phyloP scores from a whole-genome alignment of 306 rosid species.

The Gastrolobium bilobum region DNA sequence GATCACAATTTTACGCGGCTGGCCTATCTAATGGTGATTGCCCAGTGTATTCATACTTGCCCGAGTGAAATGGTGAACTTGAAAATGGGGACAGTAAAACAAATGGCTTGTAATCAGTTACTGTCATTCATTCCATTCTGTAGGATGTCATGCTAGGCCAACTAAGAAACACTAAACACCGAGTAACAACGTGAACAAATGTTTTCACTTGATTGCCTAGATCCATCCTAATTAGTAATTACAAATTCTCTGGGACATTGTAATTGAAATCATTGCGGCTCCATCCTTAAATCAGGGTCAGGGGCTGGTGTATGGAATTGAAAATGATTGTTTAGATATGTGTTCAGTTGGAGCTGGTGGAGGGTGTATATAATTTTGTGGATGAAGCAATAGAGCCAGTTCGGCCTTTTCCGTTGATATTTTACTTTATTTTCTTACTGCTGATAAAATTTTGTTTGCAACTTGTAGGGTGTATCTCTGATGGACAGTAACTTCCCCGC shows the following conservation, averaged over 20 bases:
- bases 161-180: slow-evolving; percentile 31
- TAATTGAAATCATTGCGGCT: slow-evolving; percentile 7
- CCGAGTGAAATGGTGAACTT: slow-evolving; percentile 28
- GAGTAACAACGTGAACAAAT: slow-evolving; percentile 22
- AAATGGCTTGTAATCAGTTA: slow-evolving; percentile 8
- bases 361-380: slow-evolving; percentile 13
- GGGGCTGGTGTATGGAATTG: slow-evolving; percentile 11
- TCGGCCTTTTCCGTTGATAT: slow-evolving; percentile 31
- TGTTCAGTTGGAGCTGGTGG: slow-evolving; percentile 19
- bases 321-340: slow-evolving; percentile 6
- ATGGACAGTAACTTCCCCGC: slow-evolving; percentile 68
- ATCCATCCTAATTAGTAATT: slow-evolving; percentile 9
- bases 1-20: slow-evolving; percentile 1
- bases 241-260: slow-evolving; percentile 13
- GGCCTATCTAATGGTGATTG: slow-evolving; percentile 27
- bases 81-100: slow-evolving; percentile 23
- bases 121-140: slow-evolving; percentile 22
- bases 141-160: slow-evolving; percentile 29
- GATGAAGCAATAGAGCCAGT: slow-evolving; percentile 1
- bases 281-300: neutral
- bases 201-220: slow-evolving; percentile 32
- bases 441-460: slow-evolving; percentile 35
- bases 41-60: slow-evolving; percentile 32
- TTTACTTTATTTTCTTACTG: slow-evolving; percentile 33
- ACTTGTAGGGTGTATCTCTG: slow-evolving; percentile 68